Evolutionary conservation across 148 eudicot species (phyloP).

Genomic region (Chenopodium formosanum): DNA sequence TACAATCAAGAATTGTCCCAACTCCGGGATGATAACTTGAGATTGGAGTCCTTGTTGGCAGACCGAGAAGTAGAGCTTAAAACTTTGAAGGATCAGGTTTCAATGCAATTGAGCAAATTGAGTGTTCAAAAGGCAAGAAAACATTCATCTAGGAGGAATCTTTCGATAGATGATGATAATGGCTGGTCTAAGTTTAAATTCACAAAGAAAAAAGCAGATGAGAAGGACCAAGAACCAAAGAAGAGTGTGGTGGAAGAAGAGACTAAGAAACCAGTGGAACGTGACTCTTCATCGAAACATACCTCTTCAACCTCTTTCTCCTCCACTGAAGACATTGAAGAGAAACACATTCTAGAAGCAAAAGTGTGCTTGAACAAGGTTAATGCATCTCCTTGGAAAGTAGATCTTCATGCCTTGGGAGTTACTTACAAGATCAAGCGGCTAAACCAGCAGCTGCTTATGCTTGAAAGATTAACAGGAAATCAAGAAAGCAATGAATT

Average conservation of each 20-base stretch:
- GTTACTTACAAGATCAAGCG: conserved; percentile 88
- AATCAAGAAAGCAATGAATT: conserved; percentile 48
- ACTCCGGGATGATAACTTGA: conserved; percentile 57
- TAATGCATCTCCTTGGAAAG: conserved; percentile 49
- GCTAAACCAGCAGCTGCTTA: conserved; percentile 75
- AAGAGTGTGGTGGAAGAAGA: conserved; percentile 24
- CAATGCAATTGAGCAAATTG: conserved; percentile 33
- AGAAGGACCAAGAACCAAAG: conserved; percentile 39
- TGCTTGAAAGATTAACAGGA: conserved; percentile 79
- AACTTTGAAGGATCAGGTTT: conserved; percentile 49
- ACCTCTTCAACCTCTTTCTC: conserved; percentile 42
- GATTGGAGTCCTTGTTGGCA: conserved; percentile 43
- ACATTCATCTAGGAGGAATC: conserved; percentile 30
- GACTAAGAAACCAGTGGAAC: conserved; percentile 30
- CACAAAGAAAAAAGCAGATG: conserved; percentile 46
- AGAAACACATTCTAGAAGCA: conserved; percentile 24
- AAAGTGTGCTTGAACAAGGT: conserved; percentile 31
- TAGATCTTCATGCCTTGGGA: conserved; percentile 83
- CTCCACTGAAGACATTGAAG: conserved; percentile 47
- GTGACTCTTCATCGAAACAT: conserved; percentile 33
- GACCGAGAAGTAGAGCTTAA: conserved; percentile 66
- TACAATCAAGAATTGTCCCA: conserved; percentile 55
- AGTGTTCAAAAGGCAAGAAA: conserved; percentile 34
- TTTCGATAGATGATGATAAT: conserved; percentile 33
- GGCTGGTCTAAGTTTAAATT: conserved; percentile 65